A percentile compares a stretch with the other conserved stretches of the same genome.
These are phyloP conservation scores for Dissophora globulifera DNA, from an alignment of 192 early-diverging fungal species.

Conservation along the genomic window DNA sequence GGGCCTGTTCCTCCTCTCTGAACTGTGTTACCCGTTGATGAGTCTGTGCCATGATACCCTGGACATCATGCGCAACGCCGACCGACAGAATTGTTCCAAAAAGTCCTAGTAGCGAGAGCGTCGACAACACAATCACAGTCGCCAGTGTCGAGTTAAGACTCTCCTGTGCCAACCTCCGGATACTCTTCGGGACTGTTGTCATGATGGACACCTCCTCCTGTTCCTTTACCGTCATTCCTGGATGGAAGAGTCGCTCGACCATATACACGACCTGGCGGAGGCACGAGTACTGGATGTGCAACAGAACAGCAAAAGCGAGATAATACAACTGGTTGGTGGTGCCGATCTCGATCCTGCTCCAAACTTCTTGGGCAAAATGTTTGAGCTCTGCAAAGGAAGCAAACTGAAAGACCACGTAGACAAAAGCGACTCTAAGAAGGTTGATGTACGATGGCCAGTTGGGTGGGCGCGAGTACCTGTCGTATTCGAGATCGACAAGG, in stretches of 20 bases:
- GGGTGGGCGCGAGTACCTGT: slow-evolving; percentile 21
- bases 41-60: slow-evolving; percentile 37
- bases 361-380: slow-evolving; percentile 6
- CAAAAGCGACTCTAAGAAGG: slow-evolving; percentile 16
- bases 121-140: slow-evolving; percentile 30
- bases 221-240: slow-evolving; percentile 9
- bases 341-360: slow-evolving; percentile 20
- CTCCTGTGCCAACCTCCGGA: slow-evolving; percentile 22
- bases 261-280: slow-evolving; percentile 17
- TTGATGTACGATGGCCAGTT: slow-evolving; percentile 41
- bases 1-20: slow-evolving; percentile 4
- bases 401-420: slow-evolving; percentile 19
- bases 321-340: slow-evolving; percentile 17
- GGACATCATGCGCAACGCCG: slow-evolving; percentile 44
- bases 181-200: slow-evolving; percentile 4
- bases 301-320: slow-evolving; percentile 8
- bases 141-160: slow-evolving; percentile 42
- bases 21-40: slow-evolving; percentile 23
- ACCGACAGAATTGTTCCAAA: slow-evolving; percentile 19
- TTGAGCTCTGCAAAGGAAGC: slow-evolving; percentile 19
- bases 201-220: slow-evolving; percentile 20
- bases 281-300: slow-evolving; percentile 41
- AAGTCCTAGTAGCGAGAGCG: slow-evolving; percentile 9
- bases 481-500: slow-evolving; percentile 35
- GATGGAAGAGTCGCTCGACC: slow-evolving; percentile 25